Evolutionary conservation across 805 yeast species (phyloP).

Genomic region (Yamadazyma nakazawae): DNA sequence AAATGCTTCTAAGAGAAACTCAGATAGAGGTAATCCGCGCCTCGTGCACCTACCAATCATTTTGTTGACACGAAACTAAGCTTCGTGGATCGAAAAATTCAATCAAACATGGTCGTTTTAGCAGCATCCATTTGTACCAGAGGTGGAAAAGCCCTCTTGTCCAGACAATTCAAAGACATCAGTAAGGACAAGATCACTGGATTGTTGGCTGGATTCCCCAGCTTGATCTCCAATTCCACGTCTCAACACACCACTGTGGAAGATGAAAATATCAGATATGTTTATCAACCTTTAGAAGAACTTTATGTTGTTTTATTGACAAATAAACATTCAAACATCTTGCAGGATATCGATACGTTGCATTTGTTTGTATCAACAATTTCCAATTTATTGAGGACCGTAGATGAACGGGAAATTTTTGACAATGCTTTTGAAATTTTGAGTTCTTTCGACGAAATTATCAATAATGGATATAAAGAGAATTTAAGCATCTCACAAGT

Average conservation of each 20-base stretch:
- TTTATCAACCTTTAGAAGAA: conserved; percentile 94
- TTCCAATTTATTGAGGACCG: conserved; percentile 62
- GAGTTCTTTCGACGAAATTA: conserved; percentile 91
- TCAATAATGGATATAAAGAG: conserved; percentile 86
- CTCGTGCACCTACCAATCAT: conserved; percentile 7
- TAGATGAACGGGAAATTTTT: conserved; percentile 80
- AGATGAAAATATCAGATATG: conserved; percentile 86
- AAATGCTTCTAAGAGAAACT: too few species aligned
- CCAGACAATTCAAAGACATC: conserved; percentile 88
- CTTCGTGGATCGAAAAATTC: conserved; percentile 9
- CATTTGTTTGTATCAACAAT: conserved; percentile 81
- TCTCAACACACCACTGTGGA: conserved; percentile 93
- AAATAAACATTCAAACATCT: conserved; percentile 83
- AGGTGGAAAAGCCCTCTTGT: conserved; percentile 86
- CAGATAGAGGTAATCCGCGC: not conserved
- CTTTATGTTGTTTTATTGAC: conserved; percentile 88
- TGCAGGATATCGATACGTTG: conserved; percentile 92
- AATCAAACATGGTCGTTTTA: conserved; percentile 59
- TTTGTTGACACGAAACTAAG: conserved; percentile 11
- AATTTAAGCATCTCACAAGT: conserved; percentile 79
- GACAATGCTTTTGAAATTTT: conserved; percentile 84
- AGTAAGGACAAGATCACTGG: conserved; percentile 83
- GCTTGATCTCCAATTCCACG: conserved; percentile 63
- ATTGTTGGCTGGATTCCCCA: conserved; percentile 80
- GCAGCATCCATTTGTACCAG: conserved; percentile 95